Evolutionary conservation across 2,329 filamentous ascomycete species (phyloP).

Genomic region (Calonectria hawksworthii): DNA sequence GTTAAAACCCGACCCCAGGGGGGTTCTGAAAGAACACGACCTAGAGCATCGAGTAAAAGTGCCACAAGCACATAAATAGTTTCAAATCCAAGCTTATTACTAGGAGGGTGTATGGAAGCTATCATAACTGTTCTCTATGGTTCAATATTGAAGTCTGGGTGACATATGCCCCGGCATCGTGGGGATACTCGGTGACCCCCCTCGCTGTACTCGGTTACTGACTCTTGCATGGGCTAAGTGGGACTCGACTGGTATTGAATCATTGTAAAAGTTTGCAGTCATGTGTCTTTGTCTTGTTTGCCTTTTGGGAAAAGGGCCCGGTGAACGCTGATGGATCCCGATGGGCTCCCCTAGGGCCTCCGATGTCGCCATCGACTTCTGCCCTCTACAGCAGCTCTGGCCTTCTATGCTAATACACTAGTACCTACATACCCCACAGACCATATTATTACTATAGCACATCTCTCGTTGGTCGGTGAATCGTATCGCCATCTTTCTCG

Average conservation of each 20-base stretch:
- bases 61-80: not conserved
- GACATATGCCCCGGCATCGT: too few relatives aligned
- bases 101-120: not conserved
- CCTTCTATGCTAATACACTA: not conserved
- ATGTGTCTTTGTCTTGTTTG: not conserved
- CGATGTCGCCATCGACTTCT: not conserved
- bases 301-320: not conserved
- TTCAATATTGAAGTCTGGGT: not conserved
- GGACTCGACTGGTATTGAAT: conserved; percentile 1
- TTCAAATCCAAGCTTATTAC: too few relatives aligned
- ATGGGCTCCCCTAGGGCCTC: not conserved
- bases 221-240: not conserved
- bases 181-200: not conserved
- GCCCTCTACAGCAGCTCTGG: not conserved
- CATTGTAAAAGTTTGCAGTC: not conserved
- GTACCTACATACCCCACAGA: not conserved
- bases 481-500: not conserved
- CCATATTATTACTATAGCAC: too few relatives aligned
- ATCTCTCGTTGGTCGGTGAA: not conserved
- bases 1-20: not conserved
- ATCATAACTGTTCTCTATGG: not conserved
- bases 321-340: not conserved
- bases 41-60: not conserved
- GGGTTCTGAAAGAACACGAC: not conserved
- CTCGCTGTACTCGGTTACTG: not conserved